These are phyloP conservation scores for Ceratocystis cubensis DNA, from an alignment of 2,329 filamentous ascomycete species.

Conservation along the genomic window DNA sequence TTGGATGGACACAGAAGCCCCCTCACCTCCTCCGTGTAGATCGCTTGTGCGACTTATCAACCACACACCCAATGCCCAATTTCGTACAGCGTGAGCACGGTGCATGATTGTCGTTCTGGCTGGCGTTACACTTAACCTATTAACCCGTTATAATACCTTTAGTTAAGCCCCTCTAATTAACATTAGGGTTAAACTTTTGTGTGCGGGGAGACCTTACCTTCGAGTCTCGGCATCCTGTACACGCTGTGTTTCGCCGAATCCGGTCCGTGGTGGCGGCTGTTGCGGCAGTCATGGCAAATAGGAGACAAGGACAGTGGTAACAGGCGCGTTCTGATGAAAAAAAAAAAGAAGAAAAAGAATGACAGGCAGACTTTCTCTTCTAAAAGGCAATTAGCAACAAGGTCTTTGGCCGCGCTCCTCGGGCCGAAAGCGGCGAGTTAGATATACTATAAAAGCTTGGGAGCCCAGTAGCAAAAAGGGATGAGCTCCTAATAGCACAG, in stretches of 20 bases:
- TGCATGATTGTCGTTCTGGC: conserved; percentile 28
- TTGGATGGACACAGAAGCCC: background rate
- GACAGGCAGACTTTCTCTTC: background rate
- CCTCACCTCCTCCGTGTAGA: conserved; percentile 34
- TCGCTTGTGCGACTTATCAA: conserved; percentile 37
- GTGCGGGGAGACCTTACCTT: conserved; percentile 11
- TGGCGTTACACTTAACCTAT: conserved; percentile 36
- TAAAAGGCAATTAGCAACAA: no score
- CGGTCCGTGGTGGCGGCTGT: conserved; percentile 22
- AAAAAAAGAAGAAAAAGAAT: background rate
- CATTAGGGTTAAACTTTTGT: background rate
- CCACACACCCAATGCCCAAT: conserved; percentile 33
- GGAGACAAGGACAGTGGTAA: background rate
- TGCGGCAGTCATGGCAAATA: conserved; percentile 1
- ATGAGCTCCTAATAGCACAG: no score
- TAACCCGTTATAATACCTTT: background rate
- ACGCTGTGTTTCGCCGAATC: conserved; percentile 28
- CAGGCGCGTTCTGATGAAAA: background rate
- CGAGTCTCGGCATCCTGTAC: conserved; percentile 27
- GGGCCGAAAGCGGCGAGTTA: background rate
- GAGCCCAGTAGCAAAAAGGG: no score
- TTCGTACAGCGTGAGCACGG: conserved; percentile 37
- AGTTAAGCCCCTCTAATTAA: background rate
- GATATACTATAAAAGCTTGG: no score
- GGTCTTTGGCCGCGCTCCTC: background rate